Evolutionary conservation across 2,329 filamentous ascomycete genomes (phyloP).

Genomic region (Amesomyces nigricolor): DNA sequence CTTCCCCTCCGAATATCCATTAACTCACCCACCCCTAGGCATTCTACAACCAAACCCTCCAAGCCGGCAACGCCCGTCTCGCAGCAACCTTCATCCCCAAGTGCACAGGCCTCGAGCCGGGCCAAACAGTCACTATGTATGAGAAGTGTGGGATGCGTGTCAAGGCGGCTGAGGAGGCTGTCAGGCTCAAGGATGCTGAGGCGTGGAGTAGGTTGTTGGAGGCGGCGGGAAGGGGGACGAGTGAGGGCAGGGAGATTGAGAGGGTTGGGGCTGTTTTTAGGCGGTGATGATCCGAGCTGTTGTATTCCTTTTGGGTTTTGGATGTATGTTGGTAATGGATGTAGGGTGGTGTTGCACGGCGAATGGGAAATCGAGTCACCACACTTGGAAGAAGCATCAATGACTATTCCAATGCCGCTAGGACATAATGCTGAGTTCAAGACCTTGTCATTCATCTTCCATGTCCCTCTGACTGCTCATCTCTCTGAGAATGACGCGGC

Average conservation of each 20-base stretch:
- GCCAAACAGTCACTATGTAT: slow-evolving; percentile 83
- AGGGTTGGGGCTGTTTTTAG: slow-evolving; percentile 61
- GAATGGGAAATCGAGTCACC: too few relatives aligned
- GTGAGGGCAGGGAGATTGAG: slow-evolving; percentile 73
- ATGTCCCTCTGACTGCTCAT: too few relatives aligned
- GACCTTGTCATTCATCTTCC: too few relatives aligned
- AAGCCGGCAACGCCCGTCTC: slow-evolving; percentile 83
- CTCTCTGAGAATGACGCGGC: too few relatives aligned
- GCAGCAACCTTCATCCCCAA: slow-evolving; percentile 83
- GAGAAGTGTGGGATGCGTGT: slow-evolving; percentile 87
- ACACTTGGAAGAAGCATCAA: too few relatives aligned
- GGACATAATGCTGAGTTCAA: too few relatives aligned
- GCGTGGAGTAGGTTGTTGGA: slow-evolving; percentile 67
- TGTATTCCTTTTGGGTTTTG: neutral
- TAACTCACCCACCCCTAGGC: slow-evolving; percentile 47
- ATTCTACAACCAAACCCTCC: slow-evolving; percentile 84
- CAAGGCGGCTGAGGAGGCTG: slow-evolving; percentile 87
- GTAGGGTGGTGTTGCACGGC: neutral
- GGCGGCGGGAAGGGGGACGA: slow-evolving; percentile 64
- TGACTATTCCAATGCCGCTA: too few relatives aligned
- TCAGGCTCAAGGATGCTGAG: slow-evolving; percentile 71
- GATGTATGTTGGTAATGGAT: neutral
- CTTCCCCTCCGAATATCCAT: neutral
- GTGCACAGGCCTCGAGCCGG: slow-evolving; percentile 63
- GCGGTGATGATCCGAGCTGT: slow-evolving; percentile 30